Conservation (phyloP, 768 basidiomycete species). For the Lactifluus pinguis region DNA sequence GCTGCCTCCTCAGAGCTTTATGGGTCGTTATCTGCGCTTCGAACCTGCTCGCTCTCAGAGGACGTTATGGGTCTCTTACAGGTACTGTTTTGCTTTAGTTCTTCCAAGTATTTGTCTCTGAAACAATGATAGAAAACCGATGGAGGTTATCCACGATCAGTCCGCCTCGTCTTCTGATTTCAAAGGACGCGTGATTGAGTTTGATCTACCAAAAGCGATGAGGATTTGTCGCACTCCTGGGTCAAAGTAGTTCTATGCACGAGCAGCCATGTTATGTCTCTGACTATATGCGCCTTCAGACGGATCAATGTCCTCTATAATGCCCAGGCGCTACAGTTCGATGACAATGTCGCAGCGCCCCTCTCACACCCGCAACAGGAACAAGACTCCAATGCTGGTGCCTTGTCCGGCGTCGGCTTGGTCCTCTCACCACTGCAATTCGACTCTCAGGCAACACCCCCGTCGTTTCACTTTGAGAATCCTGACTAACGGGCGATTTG, state of each 20-base stretch:
- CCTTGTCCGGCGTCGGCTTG: constrained; percentile 28
- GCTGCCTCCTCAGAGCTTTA: constrained; percentile 48
- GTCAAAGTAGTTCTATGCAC: constrained; percentile 36
- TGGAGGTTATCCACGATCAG: constrained; percentile 24
- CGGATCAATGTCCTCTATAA: constrained; percentile 10
- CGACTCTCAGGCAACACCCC: constrained; percentile 42
- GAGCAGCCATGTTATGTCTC: neutral
- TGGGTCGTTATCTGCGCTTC: constrained; percentile 67
- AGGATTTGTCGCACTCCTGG: constrained; percentile 45
- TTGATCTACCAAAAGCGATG: constrained; percentile 50
- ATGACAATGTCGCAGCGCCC: neutral
- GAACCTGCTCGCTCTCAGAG: constrained; percentile 72
- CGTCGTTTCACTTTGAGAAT: neutral
- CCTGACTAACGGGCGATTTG: neutral
- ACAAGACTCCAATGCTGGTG: constrained; percentile 16
- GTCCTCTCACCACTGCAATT: constrained; percentile 50
- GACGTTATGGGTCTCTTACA: constrained; percentile 66
- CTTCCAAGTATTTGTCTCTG: neutral
- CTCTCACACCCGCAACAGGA: neutral
- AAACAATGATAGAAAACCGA: constrained; percentile 29
- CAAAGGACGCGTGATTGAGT: constrained; percentile 18
- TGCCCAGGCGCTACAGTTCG: neutral
- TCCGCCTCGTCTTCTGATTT: constrained; percentile 15
- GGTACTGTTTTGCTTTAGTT: constrained; percentile 32
- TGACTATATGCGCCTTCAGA: constrained; percentile 27